Evolutionary conservation across 495 filamentous ascomycete genomes (phyloP), one percentile per base, ranked within the genome.

Genomic region (Aspergillus mulundensis): DNA sequence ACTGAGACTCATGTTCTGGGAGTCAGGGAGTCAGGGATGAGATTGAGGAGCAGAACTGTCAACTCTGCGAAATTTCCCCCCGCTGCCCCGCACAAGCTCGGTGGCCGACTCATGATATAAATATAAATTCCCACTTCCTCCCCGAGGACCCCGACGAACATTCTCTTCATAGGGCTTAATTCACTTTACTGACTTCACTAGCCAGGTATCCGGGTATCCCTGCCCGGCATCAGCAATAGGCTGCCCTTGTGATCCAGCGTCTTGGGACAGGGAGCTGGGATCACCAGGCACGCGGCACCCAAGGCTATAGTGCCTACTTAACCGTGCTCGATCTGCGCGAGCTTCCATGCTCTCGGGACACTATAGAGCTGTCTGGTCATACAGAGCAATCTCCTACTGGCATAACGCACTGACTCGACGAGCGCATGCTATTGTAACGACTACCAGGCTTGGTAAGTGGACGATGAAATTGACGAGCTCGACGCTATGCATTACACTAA

Each of bases 41-140:
- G 32, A 36, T 36, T 10, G 5, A 10, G 32, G 11, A 14, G 5
- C 32, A 3, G 32, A 36, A 36, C 32, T 36, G 32, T 36, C 8
- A 11, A 14, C 32, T 36, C 8, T 10, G 32, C 7, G 15, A 28
- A 30, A 4, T 15, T 16, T 7, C 28, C 24, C 25, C 42, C 52
- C 51, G 25, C 51, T 54, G 52, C 52, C 52, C 52, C 52, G 41
- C 52, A 19, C 5, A 32, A 47, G 52, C 42, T 38, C 7, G 24
- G n/a, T 48, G 23, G 1, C 2, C 5, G 14, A 47, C 24, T 47
- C 25, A n/a, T n/a, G n/a, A n/a, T n/a, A n/a, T n/a, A n/a, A n/a
- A n/a, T n/a, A n/a, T n/a, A n/a, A n/a, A 48, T 41, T n/a, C n/a
- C 3, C 15, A 5, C 18, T 21, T 44, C 10, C 18, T 36, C 7